phyloP scores from a whole-genome alignment of 1,284 basidiomycete species.

The Calocybe gambosa region DNA sequence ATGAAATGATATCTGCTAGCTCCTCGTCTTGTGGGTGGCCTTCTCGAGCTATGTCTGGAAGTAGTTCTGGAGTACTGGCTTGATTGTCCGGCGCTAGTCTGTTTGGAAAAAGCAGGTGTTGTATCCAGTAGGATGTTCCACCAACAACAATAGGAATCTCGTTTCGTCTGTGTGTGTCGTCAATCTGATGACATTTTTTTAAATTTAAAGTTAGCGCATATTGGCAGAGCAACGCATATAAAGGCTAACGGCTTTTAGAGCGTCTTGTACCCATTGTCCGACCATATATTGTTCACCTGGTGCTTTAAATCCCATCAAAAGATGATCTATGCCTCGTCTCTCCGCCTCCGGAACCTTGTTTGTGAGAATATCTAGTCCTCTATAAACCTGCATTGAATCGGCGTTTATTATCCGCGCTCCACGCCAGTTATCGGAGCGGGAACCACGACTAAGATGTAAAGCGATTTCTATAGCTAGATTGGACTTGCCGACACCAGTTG shows the following conservation, averaged over 20 bases:
- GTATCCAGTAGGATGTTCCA: constrained; percentile 96
- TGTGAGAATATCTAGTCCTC: constrained; percentile 91
- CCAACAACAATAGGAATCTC: constrained; percentile 88
- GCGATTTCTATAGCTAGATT: constrained; percentile 89
- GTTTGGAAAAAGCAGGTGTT: constrained; percentile 83
- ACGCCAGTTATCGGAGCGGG: constrained; percentile 37
- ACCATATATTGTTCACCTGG: constrained; percentile 86
- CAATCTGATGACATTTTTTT: constrained; percentile 54
- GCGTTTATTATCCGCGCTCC: constrained; percentile 85
- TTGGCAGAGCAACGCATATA: not conserved
- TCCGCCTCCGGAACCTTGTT: constrained; percentile 87
- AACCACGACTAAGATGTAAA: constrained; percentile 38
- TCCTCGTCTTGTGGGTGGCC: constrained; percentile 26
- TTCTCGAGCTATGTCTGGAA: not conserved
- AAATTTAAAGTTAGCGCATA: constrained; percentile 7
- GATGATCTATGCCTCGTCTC: constrained; percentile 79
- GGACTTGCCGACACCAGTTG: constrained; percentile 96
- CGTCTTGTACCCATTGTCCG: constrained; percentile 80
- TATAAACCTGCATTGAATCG: constrained; percentile 97
- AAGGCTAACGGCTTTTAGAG: constrained; percentile 54
- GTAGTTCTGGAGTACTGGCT: constrained; percentile 2
- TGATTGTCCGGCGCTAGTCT: constrained; percentile 37
- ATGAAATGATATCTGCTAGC: constrained; percentile 32
- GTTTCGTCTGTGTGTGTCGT: constrained; percentile 53
- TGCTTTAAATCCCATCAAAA: constrained; percentile 82